Conservation (phyloP, 768 basidiomycete species). For the Boletus reticuloceps region DNA sequence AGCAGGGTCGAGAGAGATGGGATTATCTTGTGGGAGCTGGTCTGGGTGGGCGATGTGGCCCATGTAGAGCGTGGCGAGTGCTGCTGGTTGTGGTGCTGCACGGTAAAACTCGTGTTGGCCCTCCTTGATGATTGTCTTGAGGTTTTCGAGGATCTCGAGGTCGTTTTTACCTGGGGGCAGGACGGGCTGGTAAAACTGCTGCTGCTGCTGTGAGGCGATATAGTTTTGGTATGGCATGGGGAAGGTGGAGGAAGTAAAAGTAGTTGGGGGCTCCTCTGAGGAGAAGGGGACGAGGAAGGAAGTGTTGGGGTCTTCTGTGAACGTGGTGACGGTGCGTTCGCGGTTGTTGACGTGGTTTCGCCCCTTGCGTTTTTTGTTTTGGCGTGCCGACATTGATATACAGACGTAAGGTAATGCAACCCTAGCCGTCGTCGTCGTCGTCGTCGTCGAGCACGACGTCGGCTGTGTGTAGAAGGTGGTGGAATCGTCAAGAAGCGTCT, state of each 20-base stretch:
- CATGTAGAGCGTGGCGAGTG: conserved; percentile 61
- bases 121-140: conserved; percentile 69
- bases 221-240: conserved; percentile 38
- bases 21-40: conserved; percentile 27
- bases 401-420: not conserved
- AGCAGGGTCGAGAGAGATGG: not conserved
- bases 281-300: conserved; percentile 50
- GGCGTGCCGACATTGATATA: conserved; percentile 50
- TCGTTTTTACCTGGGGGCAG: conserved; percentile 59
- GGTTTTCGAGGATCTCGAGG: conserved; percentile 70
- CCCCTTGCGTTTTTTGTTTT: conserved; percentile 62
- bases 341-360: conserved; percentile 53
- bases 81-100: conserved; percentile 61
- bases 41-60: conserved; percentile 43
- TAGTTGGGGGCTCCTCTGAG: conserved; percentile 46
- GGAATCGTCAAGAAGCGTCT: conserved; percentile 25
- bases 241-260: conserved; percentile 39
- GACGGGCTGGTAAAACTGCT: conserved; percentile 28
- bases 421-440: not conserved
- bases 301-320: conserved; percentile 57
- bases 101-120: conserved; percentile 73
- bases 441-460: not conserved
- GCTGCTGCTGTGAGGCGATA: conserved; percentile 23
- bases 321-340: conserved; percentile 67
- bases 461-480: conserved; percentile 20